Conservation (phyloP, 768 basidiomycete species). For the Postia placenta region DNA sequence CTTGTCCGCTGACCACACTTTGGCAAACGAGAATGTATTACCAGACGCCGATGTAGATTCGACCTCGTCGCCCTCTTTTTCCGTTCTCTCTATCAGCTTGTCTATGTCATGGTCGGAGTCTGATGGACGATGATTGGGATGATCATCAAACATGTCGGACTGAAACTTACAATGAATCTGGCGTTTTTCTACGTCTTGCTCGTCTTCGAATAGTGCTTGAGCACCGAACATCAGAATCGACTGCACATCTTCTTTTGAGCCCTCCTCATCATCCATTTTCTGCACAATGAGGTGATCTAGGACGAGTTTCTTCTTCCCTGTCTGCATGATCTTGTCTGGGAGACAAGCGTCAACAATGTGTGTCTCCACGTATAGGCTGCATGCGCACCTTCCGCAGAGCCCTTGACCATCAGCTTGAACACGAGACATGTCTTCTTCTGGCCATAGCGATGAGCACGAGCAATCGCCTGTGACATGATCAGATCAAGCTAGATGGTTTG, state of each 20-base stretch:
- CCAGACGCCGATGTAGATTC: slow-evolving; percentile 38
- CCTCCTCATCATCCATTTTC: slow-evolving; percentile 86
- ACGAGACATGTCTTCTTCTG: slow-evolving; percentile 93
- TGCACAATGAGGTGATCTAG: slow-evolving; percentile 95
- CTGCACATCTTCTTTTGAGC: slow-evolving; percentile 71
- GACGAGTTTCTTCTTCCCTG: slow-evolving; percentile 92
- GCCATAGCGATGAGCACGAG: slow-evolving; percentile 90
- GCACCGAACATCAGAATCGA: slow-evolving; percentile 89
- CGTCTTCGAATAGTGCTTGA: slow-evolving; percentile 72
- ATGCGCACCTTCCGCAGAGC: slow-evolving; percentile 76
- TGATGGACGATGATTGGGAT: slow-evolving; percentile 19
- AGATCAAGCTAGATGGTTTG: too few species aligned
- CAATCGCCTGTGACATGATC: slow-evolving; percentile 64
- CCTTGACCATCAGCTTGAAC: slow-evolving; percentile 94
- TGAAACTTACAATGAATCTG: slow-evolving; percentile 72
- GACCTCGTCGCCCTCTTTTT: slow-evolving; percentile 56
- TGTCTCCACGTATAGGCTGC: background rate
- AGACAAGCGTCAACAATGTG: background rate
- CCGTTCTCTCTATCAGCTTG: slow-evolving; percentile 80
- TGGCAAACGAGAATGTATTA: slow-evolving; percentile 78
- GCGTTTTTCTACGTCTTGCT: slow-evolving; percentile 38
- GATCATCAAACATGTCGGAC: background rate
- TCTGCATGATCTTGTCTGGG: slow-evolving; percentile 83
- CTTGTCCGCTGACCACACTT: slow-evolving; percentile 84
- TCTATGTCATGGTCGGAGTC: slow-evolving; percentile 81